Base-by-base conservation (phyloP, 257 asterid genomes). In the Nicotiana sylvestris region DNA sequence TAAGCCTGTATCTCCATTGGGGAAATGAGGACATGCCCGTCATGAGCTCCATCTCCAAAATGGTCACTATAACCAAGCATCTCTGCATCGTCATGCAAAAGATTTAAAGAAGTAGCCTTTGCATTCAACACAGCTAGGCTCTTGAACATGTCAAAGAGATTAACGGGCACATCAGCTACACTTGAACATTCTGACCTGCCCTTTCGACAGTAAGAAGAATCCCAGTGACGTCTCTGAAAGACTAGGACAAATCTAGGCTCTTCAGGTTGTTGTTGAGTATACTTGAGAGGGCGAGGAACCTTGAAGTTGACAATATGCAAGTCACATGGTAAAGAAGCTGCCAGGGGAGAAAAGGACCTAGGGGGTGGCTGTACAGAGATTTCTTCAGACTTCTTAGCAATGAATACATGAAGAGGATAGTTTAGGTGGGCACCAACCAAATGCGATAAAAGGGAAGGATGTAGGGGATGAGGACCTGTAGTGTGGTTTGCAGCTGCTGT, bases 1-100 rank as follows among this genome's bases (percentile, higher is more conserved):
- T 96, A 96, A 85, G 99, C 93, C 86, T 96, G 99, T 86, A 96
- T 87, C 86, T 96, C 99, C 98, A 94, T 94, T 78, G 97, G 99
- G 82, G 98, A 85, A 58, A 96, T 92, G 46, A 96, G 87, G 64
- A 96, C 83, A 46, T 93, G 95, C 61, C 98, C 99, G 72, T 96
- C 99, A 74, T 83, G 92, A 66, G 97, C 97, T 72, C 93, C 98
- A 70, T 88, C 89, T 82, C 87, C 89, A 72, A 94, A 92, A 32
- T 91, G 93, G 87, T 90, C 93, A 15, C 82, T 87, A 27, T 96
- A 96, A n/a, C 99, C 98, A 35, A 94, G 97, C 82, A 85, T 69
- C 57, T 92, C 97, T 2, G 92, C 89, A 74, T 93, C 95, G 33
- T 93, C 98, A 18, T 91, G 97, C 56, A 94, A 86, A 81, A 94